Conservation (phyloP, 352 stramenopile genomes). For the Phytophthora fragariae region DNA sequence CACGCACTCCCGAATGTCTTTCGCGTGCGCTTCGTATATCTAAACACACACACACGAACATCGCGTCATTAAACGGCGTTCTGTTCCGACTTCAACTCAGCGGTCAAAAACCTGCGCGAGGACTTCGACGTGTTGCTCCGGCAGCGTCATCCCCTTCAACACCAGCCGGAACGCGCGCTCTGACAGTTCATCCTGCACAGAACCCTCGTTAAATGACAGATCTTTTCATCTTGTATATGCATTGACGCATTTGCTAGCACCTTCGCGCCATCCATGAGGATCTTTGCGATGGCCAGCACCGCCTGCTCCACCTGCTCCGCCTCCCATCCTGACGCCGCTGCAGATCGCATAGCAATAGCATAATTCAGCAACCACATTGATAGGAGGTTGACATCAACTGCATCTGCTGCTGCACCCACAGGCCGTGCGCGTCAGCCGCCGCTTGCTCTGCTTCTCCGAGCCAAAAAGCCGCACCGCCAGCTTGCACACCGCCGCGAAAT, state of each 20-base stretch:
- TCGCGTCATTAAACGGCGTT: neutral
- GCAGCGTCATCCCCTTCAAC: conserved; percentile 57
- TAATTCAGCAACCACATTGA: neutral
- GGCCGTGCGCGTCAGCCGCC: conserved; percentile 59
- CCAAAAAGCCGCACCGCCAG: conserved; percentile 68
- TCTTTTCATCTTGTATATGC: neutral
- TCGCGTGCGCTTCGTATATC: conserved; percentile 59
- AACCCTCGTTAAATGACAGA: neutral
- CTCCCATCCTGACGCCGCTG: conserved; percentile 73
- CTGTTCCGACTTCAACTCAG: neutral
- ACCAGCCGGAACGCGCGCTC: conserved; percentile 50
- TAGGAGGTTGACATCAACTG: neutral
- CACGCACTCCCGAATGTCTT: conserved; percentile 63
- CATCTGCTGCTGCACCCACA: conserved; percentile 40
- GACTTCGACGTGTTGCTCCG: conserved; percentile 47
- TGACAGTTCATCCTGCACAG: conserved; percentile 50
- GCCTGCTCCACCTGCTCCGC: conserved; percentile 56
- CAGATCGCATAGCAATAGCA: neutral
- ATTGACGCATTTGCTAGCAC: conserved; percentile 25
- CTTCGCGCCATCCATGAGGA: conserved; percentile 79
- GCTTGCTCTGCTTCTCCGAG: conserved; percentile 72
- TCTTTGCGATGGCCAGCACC: conserved; percentile 72
- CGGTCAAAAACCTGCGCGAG: conserved; percentile 47
- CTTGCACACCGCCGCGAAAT: conserved; percentile 66
- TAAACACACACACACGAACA: conserved; percentile 14